Evolutionary conservation across 2,329 filamentous ascomycete species (phyloP).

Genomic region (Verticillium alfalfae): DNA sequence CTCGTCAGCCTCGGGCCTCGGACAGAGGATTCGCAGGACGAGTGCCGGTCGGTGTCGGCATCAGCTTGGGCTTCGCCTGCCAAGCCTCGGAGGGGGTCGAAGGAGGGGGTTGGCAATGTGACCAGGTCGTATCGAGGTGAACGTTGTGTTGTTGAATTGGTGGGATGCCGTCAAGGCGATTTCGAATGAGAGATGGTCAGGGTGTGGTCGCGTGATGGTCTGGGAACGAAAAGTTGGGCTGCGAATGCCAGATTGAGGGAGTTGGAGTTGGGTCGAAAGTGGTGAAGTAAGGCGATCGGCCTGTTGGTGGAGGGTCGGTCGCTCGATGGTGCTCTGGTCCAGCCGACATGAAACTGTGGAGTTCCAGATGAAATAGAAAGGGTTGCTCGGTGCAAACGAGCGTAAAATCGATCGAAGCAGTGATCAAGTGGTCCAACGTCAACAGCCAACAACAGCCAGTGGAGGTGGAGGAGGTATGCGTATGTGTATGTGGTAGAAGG

Average conservation of each 20-base stretch:
- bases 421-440: neutral
- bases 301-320: neutral
- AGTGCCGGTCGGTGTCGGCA: constrained; percentile 10
- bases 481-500: neutral
- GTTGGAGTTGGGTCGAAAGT: neutral
- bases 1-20: constrained; percentile 12
- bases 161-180: neutral
- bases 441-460: neutral
- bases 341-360: neutral
- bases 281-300: neutral
- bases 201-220: constrained; percentile 1
- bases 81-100: neutral
- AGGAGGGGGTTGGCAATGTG: neutral
- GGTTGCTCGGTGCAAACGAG: neutral
- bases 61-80: constrained; percentile 7
- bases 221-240: neutral
- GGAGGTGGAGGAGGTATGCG: neutral
- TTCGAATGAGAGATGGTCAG: neutral
- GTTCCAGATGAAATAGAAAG: neutral
- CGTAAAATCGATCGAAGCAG: neutral
- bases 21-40: constrained; percentile 6
- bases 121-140: neutral
- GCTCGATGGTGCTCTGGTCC: neutral
- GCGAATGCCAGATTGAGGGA: neutral
- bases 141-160: neutral